These are phyloP conservation scores for Aphanomyces euteiches DNA, from an alignment of 352 stramenopile genomes.

Conservation along the genomic window DNA sequence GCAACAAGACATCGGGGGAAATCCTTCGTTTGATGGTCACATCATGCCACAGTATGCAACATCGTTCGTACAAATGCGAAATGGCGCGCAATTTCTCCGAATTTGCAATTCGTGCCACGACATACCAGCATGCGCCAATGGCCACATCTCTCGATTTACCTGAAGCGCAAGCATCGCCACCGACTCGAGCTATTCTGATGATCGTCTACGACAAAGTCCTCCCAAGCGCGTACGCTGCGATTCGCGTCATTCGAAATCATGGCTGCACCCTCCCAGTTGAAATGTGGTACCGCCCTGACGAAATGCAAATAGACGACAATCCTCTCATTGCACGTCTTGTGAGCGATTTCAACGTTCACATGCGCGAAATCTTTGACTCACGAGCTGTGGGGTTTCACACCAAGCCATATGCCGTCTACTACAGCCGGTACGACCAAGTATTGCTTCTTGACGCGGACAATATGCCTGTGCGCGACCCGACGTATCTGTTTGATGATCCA, in stretches of 20 bases:
- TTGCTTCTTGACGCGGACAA: conserved; percentile 82
- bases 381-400: conserved; percentile 73
- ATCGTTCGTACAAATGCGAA: conserved; percentile 69
- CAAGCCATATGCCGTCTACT: conserved; percentile 83
- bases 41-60: conserved; percentile 63
- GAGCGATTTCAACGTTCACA: conserved; percentile 63
- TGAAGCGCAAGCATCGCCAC: conserved; percentile 35
- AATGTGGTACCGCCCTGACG: conserved; percentile 79
- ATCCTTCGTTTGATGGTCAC: conserved; percentile 81
- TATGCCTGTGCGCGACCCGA: conserved; percentile 70
- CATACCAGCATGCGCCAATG: conserved; percentile 66
- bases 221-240: conserved; percentile 69
- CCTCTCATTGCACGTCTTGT: conserved; percentile 69
- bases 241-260: conserved; percentile 69
- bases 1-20: conserved; percentile 76
- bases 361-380: conserved; percentile 76
- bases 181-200: conserved; percentile 74
- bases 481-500: conserved; percentile 76
- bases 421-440: conserved; percentile 82
- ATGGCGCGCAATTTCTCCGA: conserved; percentile 83
- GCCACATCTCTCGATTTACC: conserved; percentile 56
- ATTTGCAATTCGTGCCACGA: conserved; percentile 61
- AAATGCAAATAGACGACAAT: conserved; percentile 79
- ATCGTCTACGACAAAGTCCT: conserved; percentile 83
- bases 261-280: conserved; percentile 75